Evolutionary conservation across 495 filamentous ascomycete species (phyloP).

Genomic region (Penicillium herquei): DNA sequence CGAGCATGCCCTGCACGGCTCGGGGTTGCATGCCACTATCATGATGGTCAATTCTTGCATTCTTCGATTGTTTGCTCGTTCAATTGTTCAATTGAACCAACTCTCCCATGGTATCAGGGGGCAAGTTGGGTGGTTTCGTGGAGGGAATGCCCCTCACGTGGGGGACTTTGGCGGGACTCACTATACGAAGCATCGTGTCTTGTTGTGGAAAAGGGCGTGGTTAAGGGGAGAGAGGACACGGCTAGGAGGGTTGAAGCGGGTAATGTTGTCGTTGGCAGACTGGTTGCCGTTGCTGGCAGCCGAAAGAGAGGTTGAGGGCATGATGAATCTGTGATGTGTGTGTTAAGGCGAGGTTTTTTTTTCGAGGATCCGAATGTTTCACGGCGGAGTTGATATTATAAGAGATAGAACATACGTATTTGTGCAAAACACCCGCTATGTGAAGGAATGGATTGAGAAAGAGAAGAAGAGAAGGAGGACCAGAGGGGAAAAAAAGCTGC

Average conservation of each 20-base stretch:
- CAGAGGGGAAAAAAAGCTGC: conserved; percentile 21
- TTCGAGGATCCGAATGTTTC: neutral
- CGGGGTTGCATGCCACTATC: conserved; percentile 89
- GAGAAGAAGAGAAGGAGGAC: conserved; percentile 20
- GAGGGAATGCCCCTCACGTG: neutral
- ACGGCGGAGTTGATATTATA: conserved; percentile 2
- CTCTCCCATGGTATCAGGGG: too few species aligned
- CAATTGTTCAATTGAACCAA: neutral
- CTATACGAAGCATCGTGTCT: conserved; percentile 99
- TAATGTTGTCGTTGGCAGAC: conserved; percentile 97
- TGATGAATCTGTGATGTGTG: conserved; percentile 32
- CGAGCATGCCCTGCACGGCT: conserved; percentile 99
- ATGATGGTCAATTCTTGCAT: conserved; percentile 2
- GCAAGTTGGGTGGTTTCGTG: neutral
- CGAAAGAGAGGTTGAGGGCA: conserved; percentile 47
- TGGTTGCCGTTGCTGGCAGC: conserved; percentile 39
- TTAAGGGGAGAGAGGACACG: conserved; percentile 83
- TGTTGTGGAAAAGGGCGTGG: conserved; percentile 94
- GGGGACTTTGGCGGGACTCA: conserved; percentile 39
- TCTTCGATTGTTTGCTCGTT: neutral
- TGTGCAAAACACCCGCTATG: conserved; percentile 17
- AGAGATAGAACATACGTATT: conserved; percentile 18
- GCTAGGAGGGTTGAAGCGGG: conserved; percentile 90
- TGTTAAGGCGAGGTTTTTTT: conserved; percentile 1
- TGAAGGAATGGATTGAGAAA: conserved; percentile 18